These are phyloP conservation scores for Aspergillus brunneoviolaceus DNA, from an alignment of 2,329 filamentous ascomycete species.

Conservation along the genomic window DNA sequence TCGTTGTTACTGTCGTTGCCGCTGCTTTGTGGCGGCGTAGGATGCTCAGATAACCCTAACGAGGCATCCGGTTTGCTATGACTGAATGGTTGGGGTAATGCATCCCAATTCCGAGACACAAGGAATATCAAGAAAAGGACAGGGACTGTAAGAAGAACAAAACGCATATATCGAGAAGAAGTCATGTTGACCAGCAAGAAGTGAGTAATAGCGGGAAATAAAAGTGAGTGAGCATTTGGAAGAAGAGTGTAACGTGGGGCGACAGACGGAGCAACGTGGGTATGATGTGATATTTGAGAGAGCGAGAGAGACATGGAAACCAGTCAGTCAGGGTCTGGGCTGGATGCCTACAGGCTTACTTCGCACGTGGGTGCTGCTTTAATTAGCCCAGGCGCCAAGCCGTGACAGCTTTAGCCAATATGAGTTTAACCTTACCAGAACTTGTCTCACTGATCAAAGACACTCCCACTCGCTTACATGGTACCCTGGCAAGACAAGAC, in stretches of 20 bases:
- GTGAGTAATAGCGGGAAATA: not conserved
- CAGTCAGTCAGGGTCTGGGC: not conserved
- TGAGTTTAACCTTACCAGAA: not conserved
- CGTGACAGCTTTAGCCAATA: not conserved
- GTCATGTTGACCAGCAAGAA: not conserved
- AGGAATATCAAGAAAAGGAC: not conserved
- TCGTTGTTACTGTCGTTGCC: not conserved
- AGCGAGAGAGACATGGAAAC: not conserved
- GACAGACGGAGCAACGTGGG: not conserved
- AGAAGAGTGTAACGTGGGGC: not conserved
- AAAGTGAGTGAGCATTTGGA: not conserved
- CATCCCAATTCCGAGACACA: not conserved
- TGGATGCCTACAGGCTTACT: not conserved
- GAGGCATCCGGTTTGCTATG: not conserved
- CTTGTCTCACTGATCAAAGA: not conserved
- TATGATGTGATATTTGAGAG: not conserved
- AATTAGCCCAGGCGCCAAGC: not conserved
- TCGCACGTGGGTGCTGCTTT: not conserved
- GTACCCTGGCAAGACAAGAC: too few relatives aligned
- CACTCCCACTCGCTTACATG: too few relatives aligned
- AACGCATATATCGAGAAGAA: not conserved
- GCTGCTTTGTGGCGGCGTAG: not conserved
- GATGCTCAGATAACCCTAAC: not conserved
- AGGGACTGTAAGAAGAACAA: not conserved
- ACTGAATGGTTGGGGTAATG: not conserved